A percentile compares a stretch with the other conserved stretches of the same genome.
phyloP scores from a whole-genome alignment of 1,284 basidiomycete species.

The Neolentinus lepideus region DNA sequence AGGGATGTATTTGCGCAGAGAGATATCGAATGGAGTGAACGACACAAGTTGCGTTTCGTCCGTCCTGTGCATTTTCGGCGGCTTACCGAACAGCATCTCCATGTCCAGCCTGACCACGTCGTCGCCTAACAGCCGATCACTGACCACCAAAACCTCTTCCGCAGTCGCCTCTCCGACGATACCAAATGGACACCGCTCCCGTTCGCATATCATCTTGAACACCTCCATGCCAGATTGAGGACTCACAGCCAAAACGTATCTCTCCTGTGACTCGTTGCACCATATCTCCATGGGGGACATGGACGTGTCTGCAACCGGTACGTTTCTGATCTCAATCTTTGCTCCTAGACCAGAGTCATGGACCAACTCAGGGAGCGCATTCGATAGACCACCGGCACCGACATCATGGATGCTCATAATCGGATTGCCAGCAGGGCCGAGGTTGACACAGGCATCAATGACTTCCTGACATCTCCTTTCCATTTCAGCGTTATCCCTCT shows the following conservation, averaged over 20 bases:
- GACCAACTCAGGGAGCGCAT: constrained; percentile 95
- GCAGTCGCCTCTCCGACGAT: constrained; percentile 85
- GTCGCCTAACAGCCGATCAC: constrained; percentile 75
- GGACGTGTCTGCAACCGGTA: constrained; percentile 85
- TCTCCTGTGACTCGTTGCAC: constrained; percentile 99
- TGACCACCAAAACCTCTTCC: constrained; percentile 82
- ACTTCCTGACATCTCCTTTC: constrained; percentile 96
- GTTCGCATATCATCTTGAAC: constrained; percentile 77
- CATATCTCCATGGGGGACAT: constrained; percentile 99
- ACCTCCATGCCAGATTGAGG: constrained; percentile 36
- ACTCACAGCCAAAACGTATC: constrained; percentile 89
- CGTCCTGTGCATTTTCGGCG: constrained; percentile 84
- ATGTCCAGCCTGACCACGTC: constrained; percentile 89
- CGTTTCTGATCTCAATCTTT: constrained; percentile 90
- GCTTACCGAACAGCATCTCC: constrained; percentile 95
- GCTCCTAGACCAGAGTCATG: constrained; percentile 92
- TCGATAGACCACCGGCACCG: constrained; percentile 94
- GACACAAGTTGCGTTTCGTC: constrained; percentile 51
- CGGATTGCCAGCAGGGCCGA: constrained; percentile 60
- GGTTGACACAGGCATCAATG: constrained; percentile 82
- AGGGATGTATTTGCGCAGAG: constrained; percentile 63
- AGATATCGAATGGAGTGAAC: constrained; percentile 64
- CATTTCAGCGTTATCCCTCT: constrained; percentile 98
- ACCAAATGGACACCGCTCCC: constrained; percentile 92
- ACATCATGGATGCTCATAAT: constrained; percentile 98